A percentile compares a stretch with the other conserved stretches of the same genome.
These are phyloP conservation scores for Aspergillus arachidicola DNA, from an alignment of 2,329 filamentous ascomycete genomes.

Conservation along the genomic window DNA sequence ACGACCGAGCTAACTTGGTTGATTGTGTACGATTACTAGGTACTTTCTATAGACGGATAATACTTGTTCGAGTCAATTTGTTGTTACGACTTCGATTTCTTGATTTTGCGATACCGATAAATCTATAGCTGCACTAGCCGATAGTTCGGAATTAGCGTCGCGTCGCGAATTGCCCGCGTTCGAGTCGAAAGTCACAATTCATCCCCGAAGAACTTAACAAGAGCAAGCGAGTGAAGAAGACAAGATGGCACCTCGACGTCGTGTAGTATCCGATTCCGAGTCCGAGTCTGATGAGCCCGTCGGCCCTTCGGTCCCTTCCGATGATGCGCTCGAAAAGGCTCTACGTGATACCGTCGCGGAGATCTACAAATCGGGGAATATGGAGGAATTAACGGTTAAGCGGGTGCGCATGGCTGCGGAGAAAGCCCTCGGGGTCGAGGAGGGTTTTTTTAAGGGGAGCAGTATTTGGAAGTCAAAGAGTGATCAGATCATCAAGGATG, in stretches of 20 bases:
- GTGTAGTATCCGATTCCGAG: conserved; percentile 35
- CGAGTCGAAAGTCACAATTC: background rate
- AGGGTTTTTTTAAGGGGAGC: conserved; percentile 59
- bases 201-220: background rate
- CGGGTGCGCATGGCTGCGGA: conserved; percentile 57
- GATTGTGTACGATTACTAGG: background rate
- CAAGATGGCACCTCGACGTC: conserved; percentile 32
- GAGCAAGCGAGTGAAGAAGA: background rate
- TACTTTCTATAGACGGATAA: background rate
- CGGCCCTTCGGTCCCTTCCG: conserved; percentile 28
- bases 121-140: background rate
- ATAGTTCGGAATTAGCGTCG: background rate
- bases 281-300: conserved; percentile 30
- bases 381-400: conserved; percentile 60
- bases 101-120: background rate
- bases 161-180: background rate
- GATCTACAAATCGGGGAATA: conserved; percentile 42
- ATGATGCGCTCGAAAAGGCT: conserved; percentile 38
- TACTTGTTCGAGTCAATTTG: background rate
- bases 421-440: conserved; percentile 52
- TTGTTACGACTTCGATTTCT: background rate
- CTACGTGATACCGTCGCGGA: conserved; percentile 42
- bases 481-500: conserved; percentile 55
- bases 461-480: conserved; percentile 58
- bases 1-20: background rate